These are phyloP conservation scores for Exophiala alcalophila DNA, from an alignment of 2,329 filamentous ascomycete species.

Conservation along the genomic window DNA sequence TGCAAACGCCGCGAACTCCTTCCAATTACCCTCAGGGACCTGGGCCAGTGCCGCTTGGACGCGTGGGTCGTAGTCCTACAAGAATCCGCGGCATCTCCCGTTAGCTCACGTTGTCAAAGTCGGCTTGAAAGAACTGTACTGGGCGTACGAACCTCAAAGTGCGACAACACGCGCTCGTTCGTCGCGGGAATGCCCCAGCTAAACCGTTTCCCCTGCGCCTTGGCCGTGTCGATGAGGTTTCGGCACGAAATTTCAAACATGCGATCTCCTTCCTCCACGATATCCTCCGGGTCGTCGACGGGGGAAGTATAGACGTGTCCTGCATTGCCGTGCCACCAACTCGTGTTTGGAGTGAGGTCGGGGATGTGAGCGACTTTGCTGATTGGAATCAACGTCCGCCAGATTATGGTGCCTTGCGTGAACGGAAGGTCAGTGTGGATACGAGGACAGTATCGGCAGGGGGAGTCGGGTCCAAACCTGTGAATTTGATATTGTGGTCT, in stretches of 20 bases:
- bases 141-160: conserved; percentile 35
- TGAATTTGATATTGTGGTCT: conserved; percentile 47
- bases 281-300: conserved; percentile 36
- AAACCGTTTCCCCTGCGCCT: conserved; percentile 18
- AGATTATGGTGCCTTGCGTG: conserved; percentile 51
- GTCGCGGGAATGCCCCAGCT: conserved; percentile 30
- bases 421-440: too few relatives aligned
- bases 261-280: conserved; percentile 30
- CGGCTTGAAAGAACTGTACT: conserved; percentile 27
- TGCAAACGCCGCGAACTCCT: conserved; percentile 50
- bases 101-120: too few relatives aligned
- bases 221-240: conserved; percentile 34
- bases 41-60: conserved; percentile 40
- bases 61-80: conserved; percentile 42
- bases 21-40: conserved; percentile 44
- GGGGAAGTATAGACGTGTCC: conserved; percentile 45
- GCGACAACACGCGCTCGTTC: conserved; percentile 31
- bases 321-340: conserved; percentile 46
- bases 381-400: conserved; percentile 44
- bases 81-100: not conserved
- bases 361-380: conserved; percentile 36
- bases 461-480: conserved; percentile 34
- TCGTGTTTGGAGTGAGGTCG: conserved; percentile 36
- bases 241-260: conserved; percentile 42
- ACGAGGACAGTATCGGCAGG: conserved; percentile 25